These are phyloP conservation scores for Auxenochlorella pyrenoidosa DNA, from an alignment of 139 green algal genomes.

Conservation along the genomic window DNA sequence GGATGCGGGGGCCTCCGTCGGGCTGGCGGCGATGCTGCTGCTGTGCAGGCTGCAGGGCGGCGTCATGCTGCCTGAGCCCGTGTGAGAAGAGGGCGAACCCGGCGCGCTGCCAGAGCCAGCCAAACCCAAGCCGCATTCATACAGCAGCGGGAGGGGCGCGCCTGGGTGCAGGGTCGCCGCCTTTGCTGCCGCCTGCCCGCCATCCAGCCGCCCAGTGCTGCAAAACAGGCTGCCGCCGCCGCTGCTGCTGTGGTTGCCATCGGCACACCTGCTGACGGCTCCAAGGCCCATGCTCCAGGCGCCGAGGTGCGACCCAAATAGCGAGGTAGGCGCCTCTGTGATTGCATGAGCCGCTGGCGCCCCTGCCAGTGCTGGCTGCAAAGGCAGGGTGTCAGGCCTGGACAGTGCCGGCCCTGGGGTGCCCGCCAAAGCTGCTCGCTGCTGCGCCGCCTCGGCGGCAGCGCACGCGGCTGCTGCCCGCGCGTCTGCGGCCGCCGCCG, in stretches of 20 bases:
- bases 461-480: not conserved
- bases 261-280: not conserved
- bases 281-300: not conserved
- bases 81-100: not conserved
- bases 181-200: not conserved
- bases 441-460: not conserved
- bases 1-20: not conserved
- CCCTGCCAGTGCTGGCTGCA: not conserved
- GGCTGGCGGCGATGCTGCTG: constrained; percentile 28
- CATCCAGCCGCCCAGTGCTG: not conserved
- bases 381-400: not conserved
- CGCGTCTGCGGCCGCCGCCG: not conserved
- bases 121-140: not conserved
- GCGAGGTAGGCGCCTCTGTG: not conserved
- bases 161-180: not conserved
- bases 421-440: not conserved
- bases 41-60: constrained; percentile 26
- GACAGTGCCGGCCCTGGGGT: not conserved
- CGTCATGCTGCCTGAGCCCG: not conserved
- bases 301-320: not conserved
- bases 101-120: not conserved
- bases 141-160: not conserved
- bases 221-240: not conserved
- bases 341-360: not conserved
- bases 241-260: not conserved